Conservation (phyloP, 371 early-diverging fungal genomes). For the Mucor velutinosus region DNA sequence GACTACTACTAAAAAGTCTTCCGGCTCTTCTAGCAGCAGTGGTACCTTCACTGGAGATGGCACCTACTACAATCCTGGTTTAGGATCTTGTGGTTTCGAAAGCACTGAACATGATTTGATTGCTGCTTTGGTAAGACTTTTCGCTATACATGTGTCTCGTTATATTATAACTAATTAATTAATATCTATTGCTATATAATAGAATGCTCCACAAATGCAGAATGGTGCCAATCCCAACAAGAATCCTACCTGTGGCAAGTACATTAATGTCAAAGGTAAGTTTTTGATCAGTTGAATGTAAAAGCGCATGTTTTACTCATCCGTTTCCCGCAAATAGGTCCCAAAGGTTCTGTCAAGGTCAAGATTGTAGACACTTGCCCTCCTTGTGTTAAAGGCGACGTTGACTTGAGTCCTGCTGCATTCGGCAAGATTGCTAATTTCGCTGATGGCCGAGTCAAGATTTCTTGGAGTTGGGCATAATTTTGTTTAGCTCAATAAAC, state of each 20-base stretch:
- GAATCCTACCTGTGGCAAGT: constrained; percentile 42
- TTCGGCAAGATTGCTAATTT: constrained; percentile 49
- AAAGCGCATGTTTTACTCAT: not conserved
- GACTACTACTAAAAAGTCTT: constrained; percentile 12
- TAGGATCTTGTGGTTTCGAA: constrained; percentile 41
- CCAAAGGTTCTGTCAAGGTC: constrained; percentile 40
- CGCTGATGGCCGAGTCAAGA: constrained; percentile 46
- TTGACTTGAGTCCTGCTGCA: constrained; percentile 59
- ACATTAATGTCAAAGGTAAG: constrained; percentile 24
- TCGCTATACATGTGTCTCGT: not conserved
- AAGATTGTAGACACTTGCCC: constrained; percentile 47
- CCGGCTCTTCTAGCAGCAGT: not conserved
- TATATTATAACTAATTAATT: not conserved
- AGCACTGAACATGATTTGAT: constrained; percentile 29
- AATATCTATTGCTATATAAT: not conserved
- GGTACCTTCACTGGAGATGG: constrained; percentile 35
- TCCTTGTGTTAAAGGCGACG: constrained; percentile 24
- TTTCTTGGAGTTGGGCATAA: constrained; percentile 38
- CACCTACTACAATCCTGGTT: constrained; percentile 34
- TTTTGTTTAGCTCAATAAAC: not conserved
- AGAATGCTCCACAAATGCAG: constrained; percentile 49
- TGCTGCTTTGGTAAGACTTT: constrained; percentile 39
- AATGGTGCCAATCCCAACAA: constrained; percentile 40
- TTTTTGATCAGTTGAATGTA: not conserved
- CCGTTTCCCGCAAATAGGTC: constrained; percentile 16